Percentiles rank a stretch among this genome's conserved stretches.
These are phyloP conservation scores for Colletotrichum truncatum DNA, from an alignment of 2,329 filamentous ascomycete genomes.

Conservation along the genomic window DNA sequence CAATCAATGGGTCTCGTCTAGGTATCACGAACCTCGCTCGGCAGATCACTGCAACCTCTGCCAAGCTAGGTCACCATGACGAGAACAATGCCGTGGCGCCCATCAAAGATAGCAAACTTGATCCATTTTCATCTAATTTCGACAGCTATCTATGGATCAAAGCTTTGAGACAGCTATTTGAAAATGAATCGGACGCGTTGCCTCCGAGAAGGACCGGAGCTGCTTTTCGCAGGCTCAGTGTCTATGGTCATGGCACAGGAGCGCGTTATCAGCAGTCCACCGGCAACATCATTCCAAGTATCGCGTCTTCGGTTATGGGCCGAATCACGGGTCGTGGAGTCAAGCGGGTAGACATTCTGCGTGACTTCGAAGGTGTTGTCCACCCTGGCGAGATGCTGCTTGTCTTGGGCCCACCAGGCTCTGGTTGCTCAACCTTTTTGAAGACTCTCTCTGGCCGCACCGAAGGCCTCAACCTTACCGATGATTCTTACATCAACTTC, in stretches of 20 bases:
- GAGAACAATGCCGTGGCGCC: too few relatives aligned
- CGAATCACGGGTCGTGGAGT: background rate
- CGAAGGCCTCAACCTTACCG: slow-evolving; percentile 33
- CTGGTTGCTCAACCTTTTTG: slow-evolving; percentile 73
- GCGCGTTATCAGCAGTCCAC: slow-evolving; percentile 34
- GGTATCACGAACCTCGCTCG: too few relatives aligned
- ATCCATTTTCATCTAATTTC: slow-evolving; percentile 37
- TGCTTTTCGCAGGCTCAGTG: slow-evolving; percentile 35
- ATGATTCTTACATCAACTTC: slow-evolving; percentile 33
- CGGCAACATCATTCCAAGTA: slow-evolving; percentile 33
- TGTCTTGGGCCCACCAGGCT: slow-evolving; percentile 62
- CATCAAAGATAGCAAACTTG: slow-evolving; percentile 29
- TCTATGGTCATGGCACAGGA: slow-evolving; percentile 34
- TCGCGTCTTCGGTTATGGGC: background rate
- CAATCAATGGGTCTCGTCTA: too few relatives aligned
- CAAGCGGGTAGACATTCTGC: slow-evolving; percentile 35
- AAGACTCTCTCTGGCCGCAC: slow-evolving; percentile 54
- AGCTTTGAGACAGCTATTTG: slow-evolving; percentile 35
- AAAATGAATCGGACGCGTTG: slow-evolving; percentile 35
- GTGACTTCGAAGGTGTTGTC: slow-evolving; percentile 38
- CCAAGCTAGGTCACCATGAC: too few relatives aligned
- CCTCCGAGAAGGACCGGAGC: slow-evolving; percentile 36
- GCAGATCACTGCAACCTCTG: too few relatives aligned
- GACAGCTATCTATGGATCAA: slow-evolving; percentile 37
- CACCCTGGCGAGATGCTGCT: slow-evolving; percentile 63